A percentile compares a stretch with the other conserved stretches of the same genome.
Evolutionary conservation across 495 filamentous ascomycete genomes (phyloP).

Genomic region (Xylaria telfairii): DNA sequence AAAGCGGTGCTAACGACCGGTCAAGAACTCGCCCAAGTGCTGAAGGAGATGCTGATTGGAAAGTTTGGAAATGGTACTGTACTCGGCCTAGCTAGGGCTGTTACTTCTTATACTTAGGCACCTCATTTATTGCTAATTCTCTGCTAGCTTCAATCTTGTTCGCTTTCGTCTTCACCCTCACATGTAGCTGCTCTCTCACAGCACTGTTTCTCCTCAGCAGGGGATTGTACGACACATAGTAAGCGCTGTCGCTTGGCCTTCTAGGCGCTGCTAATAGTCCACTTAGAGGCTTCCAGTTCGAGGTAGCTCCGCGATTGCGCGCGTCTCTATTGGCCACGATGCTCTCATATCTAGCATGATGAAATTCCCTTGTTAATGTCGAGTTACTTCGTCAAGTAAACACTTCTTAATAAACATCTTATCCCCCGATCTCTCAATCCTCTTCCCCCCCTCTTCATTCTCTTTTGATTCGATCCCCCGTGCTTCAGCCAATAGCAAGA

Average conservation of each 20-base stretch:
- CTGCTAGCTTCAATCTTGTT: not conserved
- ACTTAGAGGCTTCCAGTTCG: not conserved
- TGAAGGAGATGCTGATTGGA: too few relatives aligned
- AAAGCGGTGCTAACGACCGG: not conserved
- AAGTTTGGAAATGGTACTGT: not conserved
- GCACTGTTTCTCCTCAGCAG: not conserved
- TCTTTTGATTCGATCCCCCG: too few relatives aligned
- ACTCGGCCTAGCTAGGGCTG: not conserved
- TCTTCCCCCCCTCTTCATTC: too few relatives aligned
- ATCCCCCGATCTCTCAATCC: too few relatives aligned
- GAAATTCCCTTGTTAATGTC: not conserved
- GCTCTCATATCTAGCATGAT: not conserved
- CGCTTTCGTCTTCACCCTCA: not conserved
- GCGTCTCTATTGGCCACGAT: not conserved
- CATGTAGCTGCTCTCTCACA: not conserved
- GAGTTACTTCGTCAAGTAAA: not conserved
- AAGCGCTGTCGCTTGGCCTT: constrained; percentile 2
- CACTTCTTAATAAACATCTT: too few relatives aligned
- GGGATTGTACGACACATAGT: not conserved
- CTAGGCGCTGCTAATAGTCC: not conserved
- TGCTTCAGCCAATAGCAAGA: too few relatives aligned
- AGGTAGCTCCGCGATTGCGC: not conserved
- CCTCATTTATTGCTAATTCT: not conserved
- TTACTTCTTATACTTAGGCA: not conserved
- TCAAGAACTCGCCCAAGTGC: not conserved